A percentile compares a stretch with the other conserved stretches of the same genome.
Evolutionary conservation across 164 flowering plant genomes (phyloP).

Genomic region (Berberis vulgaris): DNA sequence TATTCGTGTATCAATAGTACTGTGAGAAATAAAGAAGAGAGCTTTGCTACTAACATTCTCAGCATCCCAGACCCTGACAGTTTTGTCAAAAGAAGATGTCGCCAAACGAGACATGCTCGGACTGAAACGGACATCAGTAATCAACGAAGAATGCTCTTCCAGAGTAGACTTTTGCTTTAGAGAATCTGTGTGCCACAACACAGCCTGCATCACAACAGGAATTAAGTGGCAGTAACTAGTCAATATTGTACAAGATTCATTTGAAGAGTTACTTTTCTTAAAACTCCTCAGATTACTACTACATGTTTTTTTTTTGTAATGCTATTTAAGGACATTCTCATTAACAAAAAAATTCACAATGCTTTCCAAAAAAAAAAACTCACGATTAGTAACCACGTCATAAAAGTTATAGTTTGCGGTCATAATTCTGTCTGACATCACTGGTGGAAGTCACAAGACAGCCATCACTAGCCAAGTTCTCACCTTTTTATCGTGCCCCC

Average conservation of each 20-base stretch:
- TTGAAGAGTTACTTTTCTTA: too few relatives aligned
- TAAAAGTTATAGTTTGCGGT: too few relatives aligned
- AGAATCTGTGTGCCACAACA: conserved; percentile 61
- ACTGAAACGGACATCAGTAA: conserved; percentile 83
- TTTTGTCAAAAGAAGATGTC: conserved; percentile 72
- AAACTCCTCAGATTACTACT: too few relatives aligned
- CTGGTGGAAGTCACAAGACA: too few relatives aligned
- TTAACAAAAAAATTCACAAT: too few relatives aligned
- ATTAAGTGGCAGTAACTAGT: too few relatives aligned
- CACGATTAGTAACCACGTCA: too few relatives aligned
- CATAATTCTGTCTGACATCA: not conserved
- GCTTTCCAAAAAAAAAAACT: too few relatives aligned
- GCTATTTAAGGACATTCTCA: too few relatives aligned
- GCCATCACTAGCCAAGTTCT: not conserved
- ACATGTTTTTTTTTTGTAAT: too few relatives aligned
- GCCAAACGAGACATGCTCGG: conserved; percentile 70
- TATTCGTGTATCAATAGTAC: not conserved
- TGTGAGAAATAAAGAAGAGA: not conserved
- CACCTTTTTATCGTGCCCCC: conserved; percentile 89
- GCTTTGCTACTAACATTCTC: conserved; percentile 48
- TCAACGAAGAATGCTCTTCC: conserved; percentile 59
- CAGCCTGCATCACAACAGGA: conserved; percentile 38
- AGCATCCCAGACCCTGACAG: conserved; percentile 84
- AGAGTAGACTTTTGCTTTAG: conserved; percentile 40
- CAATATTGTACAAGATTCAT: too few relatives aligned